Evolutionary conservation across 352 stramenopile species (phyloP).

Genomic region (Aphanomyces invadans): DNA sequence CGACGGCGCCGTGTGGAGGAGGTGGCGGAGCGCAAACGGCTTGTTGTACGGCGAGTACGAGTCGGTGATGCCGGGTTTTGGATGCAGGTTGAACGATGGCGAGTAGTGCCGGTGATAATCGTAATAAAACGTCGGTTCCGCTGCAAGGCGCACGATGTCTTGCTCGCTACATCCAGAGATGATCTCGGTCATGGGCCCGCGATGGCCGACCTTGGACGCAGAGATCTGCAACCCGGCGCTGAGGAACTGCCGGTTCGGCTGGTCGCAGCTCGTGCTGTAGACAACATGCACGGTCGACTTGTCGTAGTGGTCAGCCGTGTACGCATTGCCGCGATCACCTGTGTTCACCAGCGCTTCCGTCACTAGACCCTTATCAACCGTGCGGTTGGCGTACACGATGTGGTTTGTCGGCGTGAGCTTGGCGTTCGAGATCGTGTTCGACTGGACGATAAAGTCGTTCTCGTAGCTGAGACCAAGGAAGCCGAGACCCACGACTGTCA

Average conservation of each 20-base stretch:
- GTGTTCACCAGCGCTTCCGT: background rate
- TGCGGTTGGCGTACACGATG: background rate
- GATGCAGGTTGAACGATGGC: conserved; percentile 39
- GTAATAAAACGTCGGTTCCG: conserved; percentile 42
- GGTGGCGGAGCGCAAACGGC: background rate
- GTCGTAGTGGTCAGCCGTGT: background rate
- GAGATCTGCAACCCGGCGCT: conserved; percentile 42
- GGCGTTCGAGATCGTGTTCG: background rate
- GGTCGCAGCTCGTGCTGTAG: conserved; percentile 46
- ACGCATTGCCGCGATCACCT: background rate
- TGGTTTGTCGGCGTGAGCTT: background rate
- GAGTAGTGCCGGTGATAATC: conserved; percentile 46
- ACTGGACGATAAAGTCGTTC: background rate
- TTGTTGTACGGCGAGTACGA: conserved; percentile 45
- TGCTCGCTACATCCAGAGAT: conserved; percentile 36
- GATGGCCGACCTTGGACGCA: conserved; percentile 33
- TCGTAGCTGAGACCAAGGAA: background rate
- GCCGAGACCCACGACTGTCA: background rate
- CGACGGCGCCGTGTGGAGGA: conserved; percentile 1
- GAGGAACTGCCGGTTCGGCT: conserved; percentile 34
- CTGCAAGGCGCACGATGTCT: conserved; percentile 26
- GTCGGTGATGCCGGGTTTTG: conserved; percentile 35
- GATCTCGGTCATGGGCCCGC: conserved; percentile 44
- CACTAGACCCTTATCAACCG: background rate
- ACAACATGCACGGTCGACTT: conserved; percentile 34